Conservation (phyloP, 768 basidiomycete genomes). For the Leccinum aurantiacum region DNA sequence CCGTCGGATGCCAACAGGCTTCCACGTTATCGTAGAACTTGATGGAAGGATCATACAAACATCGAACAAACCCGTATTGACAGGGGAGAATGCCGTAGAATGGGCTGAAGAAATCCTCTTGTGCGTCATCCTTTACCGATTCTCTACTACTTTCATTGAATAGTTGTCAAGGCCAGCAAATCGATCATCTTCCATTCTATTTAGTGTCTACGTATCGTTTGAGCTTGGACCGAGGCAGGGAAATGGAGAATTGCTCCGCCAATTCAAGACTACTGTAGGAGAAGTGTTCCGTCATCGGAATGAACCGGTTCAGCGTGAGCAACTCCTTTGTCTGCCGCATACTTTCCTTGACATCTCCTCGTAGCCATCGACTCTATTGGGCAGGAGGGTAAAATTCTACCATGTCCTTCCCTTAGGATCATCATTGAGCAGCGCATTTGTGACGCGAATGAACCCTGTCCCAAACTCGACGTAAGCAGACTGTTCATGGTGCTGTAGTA, state of each 20-base stretch:
- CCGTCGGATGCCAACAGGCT: background rate
- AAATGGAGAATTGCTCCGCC: background rate
- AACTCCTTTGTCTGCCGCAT: background rate
- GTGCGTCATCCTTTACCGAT: background rate
- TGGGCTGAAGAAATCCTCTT: background rate
- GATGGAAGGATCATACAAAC: background rate
- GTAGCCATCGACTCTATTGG: background rate
- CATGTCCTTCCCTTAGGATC: background rate
- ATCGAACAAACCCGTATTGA: background rate
- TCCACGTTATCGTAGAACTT: background rate
- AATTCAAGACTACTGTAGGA: background rate
- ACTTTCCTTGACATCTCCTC: background rate
- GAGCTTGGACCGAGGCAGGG: background rate
- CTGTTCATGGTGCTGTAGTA: background rate
- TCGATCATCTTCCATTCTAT: background rate
- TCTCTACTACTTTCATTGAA: background rate
- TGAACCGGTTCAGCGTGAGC: background rate
- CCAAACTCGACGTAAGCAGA: background rate
- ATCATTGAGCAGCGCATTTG: background rate
- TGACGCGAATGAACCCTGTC: background rate
- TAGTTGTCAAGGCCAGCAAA: background rate
- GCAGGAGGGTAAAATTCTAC: background rate
- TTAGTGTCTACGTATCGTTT: background rate
- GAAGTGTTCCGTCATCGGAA: background rate
- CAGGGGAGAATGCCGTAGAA: background rate